These are phyloP conservation scores for Pythium aristosporum DNA, from an alignment of 352 stramenopile species.

Conservation along the genomic window DNA sequence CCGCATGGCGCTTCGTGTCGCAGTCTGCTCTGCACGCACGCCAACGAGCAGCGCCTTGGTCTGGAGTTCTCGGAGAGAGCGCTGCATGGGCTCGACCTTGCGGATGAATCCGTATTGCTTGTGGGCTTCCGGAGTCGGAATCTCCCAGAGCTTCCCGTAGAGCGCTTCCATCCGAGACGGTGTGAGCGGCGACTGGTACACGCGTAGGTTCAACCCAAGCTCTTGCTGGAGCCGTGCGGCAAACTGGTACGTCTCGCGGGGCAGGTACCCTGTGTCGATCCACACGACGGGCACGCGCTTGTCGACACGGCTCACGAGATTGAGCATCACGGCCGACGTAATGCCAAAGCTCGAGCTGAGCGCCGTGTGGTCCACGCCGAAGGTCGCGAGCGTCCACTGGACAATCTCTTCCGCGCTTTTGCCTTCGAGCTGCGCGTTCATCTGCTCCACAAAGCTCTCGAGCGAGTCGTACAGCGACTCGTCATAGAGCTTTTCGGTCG, in stretches of 20 bases:
- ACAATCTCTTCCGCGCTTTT: constrained; percentile 68
- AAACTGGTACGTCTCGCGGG: constrained; percentile 84
- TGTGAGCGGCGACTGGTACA: constrained; percentile 76
- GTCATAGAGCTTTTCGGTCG: constrained; percentile 33
- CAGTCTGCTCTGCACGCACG: constrained; percentile 77
- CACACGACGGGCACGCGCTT: constrained; percentile 69
- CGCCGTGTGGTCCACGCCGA: constrained; percentile 50
- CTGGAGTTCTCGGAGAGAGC: constrained; percentile 57
- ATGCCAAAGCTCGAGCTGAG: constrained; percentile 89
- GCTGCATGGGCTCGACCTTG: constrained; percentile 88
- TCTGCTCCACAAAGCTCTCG: constrained; percentile 57
- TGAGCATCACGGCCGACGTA: constrained; percentile 83
- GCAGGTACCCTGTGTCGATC: constrained; percentile 86
- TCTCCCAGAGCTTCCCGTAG: constrained; percentile 82
- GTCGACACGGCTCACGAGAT: constrained; percentile 58
- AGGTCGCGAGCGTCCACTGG: constrained; percentile 68
- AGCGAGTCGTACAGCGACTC: constrained; percentile 50
- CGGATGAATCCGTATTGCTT: constrained; percentile 77
- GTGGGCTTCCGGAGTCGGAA: constrained; percentile 68
- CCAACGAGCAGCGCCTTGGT: constrained; percentile 70
- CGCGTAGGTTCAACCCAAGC: constrained; percentile 66
- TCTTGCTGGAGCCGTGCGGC: constrained; percentile 58
- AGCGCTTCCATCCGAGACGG: constrained; percentile 83
- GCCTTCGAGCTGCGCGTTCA: constrained; percentile 54
- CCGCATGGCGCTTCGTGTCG: constrained; percentile 65